phyloP scores from a whole-genome alignment of 345 rosid species.

The Stellera chamaejasme region DNA sequence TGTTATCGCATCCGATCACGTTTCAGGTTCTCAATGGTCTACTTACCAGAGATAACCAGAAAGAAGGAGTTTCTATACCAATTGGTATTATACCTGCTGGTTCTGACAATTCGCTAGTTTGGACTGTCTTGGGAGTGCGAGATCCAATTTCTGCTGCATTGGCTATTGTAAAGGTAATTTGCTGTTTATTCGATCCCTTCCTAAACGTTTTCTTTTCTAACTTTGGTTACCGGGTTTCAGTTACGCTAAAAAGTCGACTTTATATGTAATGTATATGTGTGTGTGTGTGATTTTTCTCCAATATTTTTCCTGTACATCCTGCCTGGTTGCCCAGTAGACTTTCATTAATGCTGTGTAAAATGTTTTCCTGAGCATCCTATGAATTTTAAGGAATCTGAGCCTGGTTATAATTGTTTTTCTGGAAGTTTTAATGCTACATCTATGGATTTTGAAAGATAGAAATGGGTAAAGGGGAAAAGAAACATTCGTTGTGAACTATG shows the following conservation, averaged over 20 bases:
- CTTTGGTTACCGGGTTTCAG: background rate
- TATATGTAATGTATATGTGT: no score
- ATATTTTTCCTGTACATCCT: no score
- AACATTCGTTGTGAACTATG: no score
- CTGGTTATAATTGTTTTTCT: no score
- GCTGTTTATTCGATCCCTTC: background rate
- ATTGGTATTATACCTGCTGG: slow-evolving; percentile 99
- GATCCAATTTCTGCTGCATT: slow-evolving; percentile 98
- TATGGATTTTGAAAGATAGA: no score
- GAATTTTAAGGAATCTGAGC: no score
- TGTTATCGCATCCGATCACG: slow-evolving; percentile 3
- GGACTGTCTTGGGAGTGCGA: slow-evolving; percentile 97
- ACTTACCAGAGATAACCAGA: slow-evolving; percentile 78
- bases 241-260: background rate
- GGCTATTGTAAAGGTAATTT: slow-evolving; percentile 82
- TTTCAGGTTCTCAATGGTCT: slow-evolving; percentile 90
- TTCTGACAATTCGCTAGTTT: slow-evolving; percentile 94
- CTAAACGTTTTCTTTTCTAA: background rate
- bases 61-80: slow-evolving; percentile 98
- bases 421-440: no score
- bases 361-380: no score
- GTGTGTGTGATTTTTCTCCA: no score
- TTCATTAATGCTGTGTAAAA: no score
- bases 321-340: no score
- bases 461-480: no score